Base-by-base conservation (phyloP, 1,284 basidiomycete species). In the Sanghuangporus baumii region DNA sequence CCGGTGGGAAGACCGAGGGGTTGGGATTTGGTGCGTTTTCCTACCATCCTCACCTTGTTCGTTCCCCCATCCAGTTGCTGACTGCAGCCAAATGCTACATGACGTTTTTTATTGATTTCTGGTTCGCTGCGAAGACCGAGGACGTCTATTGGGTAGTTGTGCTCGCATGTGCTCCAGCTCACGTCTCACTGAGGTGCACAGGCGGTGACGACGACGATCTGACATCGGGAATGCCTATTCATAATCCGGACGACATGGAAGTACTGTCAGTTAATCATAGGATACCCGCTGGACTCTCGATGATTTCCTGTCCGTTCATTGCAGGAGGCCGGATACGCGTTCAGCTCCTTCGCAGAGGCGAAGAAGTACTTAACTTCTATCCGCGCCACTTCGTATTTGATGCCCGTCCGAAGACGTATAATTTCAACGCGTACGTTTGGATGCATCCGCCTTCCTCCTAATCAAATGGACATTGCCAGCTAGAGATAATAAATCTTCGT, bases 381-480 rank as follows among this genome's bases (percentile, higher is more conserved):
- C 78, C 85, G 1, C 58, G 71, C 3, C 71, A 72, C 46, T 89
- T 85, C 70, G 73, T 69, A 41, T 88, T 88, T 72, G 70, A 82
- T 60, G 73, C 77, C 8, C 76, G 73, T 46, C 85, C 87, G 3
- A 14, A 74, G 61, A 76, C 73, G 40, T 89, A 87, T 71, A 88
- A 89, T 71, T 89, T 79, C 70, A 89, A 89, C 67, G 85, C 79
- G 26, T 83, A 83, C 66, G 85, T 86, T 46, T 78, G 78, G 41
- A 77, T 76, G 56, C 76, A 77, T 11, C 71, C 62, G 2, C 43
- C 43, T 46, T 7, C 20, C 16, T n/a, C 43, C 43, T 46, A 6
- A 7, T 46, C 16, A 8, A 14, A n/a, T 18, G 20, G 20, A 2
- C 43, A n/a, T n/a, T 46, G 16, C 5, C 26, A 31, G 26, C 5